Conservation (phyloP, 306 rosid species). For the Trifolium fragiferum region DNA sequence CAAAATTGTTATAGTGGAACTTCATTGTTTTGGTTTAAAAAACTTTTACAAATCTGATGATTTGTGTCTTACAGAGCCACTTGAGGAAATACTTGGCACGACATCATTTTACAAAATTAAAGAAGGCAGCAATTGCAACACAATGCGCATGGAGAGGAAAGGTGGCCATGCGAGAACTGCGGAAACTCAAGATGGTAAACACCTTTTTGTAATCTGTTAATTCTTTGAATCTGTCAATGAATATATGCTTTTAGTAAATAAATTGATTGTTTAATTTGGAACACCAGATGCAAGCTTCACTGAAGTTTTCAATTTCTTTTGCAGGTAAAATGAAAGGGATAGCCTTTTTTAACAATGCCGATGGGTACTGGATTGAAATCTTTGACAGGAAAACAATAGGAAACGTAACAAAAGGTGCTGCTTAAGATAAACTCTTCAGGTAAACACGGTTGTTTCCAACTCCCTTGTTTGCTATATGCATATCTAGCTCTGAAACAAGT, state of each 20-base stretch:
- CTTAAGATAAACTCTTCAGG: constrained; percentile 54
- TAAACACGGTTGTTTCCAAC: constrained; percentile 28
- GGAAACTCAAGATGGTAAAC: constrained; percentile 83
- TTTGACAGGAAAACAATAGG: constrained; percentile 78
- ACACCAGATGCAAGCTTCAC: too few species aligned
- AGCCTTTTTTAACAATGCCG: constrained; percentile 93
- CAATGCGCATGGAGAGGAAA: constrained; percentile 95
- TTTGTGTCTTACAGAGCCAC: constrained; percentile 64
- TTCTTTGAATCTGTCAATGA: neutral
- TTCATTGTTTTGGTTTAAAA: constrained; percentile 37
- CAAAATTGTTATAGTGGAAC: constrained; percentile 29
- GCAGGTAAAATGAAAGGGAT: constrained; percentile 94
- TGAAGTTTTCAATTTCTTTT: constrained; percentile 8
- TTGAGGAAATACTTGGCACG: constrained; percentile 67
- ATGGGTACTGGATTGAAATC: constrained; percentile 95
- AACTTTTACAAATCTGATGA: constrained; percentile 30
- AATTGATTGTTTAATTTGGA: too few species aligned
- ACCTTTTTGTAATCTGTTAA: constrained; percentile 8
- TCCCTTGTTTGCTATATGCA: constrained; percentile 25
- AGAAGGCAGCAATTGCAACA: constrained; percentile 77
- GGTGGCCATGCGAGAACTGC: constrained; percentile 77
- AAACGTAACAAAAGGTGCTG: constrained; percentile 39
- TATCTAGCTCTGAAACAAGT: neutral
- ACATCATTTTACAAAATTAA: constrained; percentile 57
- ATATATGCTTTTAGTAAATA: neutral